Conservation (phyloP, 441 rosid species). For the Geranium incanum region DNA sequence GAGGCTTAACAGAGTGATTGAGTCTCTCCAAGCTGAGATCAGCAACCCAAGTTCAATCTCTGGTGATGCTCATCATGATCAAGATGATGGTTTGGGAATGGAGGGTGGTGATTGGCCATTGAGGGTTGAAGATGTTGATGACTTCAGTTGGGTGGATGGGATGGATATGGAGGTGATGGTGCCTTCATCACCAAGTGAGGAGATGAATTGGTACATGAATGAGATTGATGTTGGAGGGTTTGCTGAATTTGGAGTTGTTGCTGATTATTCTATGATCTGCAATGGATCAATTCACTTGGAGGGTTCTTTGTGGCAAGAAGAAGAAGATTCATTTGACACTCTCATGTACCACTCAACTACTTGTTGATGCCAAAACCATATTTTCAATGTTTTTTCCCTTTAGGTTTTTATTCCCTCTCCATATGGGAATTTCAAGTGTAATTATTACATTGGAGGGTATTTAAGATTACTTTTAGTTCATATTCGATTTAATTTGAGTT, state of each 20-base stretch:
- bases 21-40: slow-evolving; percentile 7
- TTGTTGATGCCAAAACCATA: background rate
- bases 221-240: slow-evolving; percentile 1
- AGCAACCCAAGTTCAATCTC: background rate
- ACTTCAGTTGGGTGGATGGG: slow-evolving; percentile 8
- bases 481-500: too few relatives aligned
- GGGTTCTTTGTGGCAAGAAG: slow-evolving; percentile 8
- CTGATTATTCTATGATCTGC: slow-evolving; percentile 1
- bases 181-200: slow-evolving; percentile 12
- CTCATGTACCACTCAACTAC: slow-evolving; percentile 1
- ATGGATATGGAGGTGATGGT: slow-evolving; percentile 1
- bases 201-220: slow-evolving; percentile 8
- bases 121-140: background rate
- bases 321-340: background rate
- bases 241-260: slow-evolving; percentile 8
- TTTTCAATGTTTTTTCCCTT: too few relatives aligned
- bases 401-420: too few relatives aligned
- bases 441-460: too few relatives aligned
- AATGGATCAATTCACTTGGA: slow-evolving; percentile 3
- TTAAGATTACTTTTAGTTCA: too few relatives aligned
- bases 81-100: background rate
- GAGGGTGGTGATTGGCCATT: background rate
- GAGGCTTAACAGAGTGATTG: background rate
- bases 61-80: slow-evolving; percentile 2
- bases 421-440: too few relatives aligned